Evolutionary conservation across 345 rosid species (phyloP), one percentile per base, ranked within the genome.

Genomic region (Jatropha curcas): DNA sequence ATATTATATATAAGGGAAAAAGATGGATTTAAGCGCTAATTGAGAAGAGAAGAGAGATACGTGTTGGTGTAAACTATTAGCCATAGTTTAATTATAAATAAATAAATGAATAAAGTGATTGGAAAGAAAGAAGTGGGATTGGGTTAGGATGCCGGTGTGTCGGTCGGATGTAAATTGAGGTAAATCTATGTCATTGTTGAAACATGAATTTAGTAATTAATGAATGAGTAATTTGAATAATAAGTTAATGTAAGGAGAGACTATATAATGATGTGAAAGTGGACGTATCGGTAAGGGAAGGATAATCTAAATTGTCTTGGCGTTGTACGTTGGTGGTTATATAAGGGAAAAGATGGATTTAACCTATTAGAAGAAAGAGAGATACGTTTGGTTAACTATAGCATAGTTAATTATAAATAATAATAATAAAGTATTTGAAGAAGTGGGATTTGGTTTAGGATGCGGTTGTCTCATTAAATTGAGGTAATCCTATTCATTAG

Each of bases 391-490:
- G 68, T 60, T 71, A 77, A 75, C 67, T 37, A 69, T 61, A 81
- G 75, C 62, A 52, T 72, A 52, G n/a, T n/a, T 14, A 39, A 57
- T 53, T 13, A 48, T 72, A 50, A 52, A 16, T 6, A 25, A 22
- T 6, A 22, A 13, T 51, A 20, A 39, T 35, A 72, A 68, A 13
- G 17, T 61, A 68, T 55, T 24, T 19, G 33, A 20, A 46, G 43
- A 71, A 84, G 95, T 86, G 91, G 89, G 88, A 84, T 86, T 82
- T 82, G 92, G 86, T 88, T 79, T 39, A 39, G 81, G 79, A 72
- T 76, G 78, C 55, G 68, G 2, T 33, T 20, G 13, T 25, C 31
- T 10, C 45, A 41, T 55, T 22, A 55, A 7, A 19, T 19, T 52
- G 0, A 4, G n/a, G 20, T 52, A 20, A 16, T 52, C 19, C 13